Percentiles rank a stretch among this genome's conserved stretches.
These are phyloP conservation scores for Corrigiola litoralis DNA, from an alignment of 179 eudicot genomes.

Conservation along the genomic window DNA sequence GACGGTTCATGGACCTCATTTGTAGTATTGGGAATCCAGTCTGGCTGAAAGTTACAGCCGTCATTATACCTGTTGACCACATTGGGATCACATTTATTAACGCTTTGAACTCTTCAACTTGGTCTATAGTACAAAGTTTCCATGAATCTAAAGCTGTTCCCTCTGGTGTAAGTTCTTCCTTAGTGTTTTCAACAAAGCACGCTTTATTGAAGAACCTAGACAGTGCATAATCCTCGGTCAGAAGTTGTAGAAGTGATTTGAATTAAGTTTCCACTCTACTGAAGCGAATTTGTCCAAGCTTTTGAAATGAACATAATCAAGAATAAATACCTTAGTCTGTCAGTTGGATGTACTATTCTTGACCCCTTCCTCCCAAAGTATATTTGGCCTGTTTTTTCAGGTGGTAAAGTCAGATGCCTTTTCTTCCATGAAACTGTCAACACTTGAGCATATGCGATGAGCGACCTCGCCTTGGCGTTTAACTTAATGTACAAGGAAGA, in stretches of 20 bases:
- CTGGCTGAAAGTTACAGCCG: conserved; percentile 25
- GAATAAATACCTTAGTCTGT: conserved; percentile 11
- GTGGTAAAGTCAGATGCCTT: conserved; percentile 17
- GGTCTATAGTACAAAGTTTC: conserved; percentile 48
- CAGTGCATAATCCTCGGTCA: background rate
- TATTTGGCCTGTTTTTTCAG: background rate
- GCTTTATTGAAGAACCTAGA: conserved; percentile 65
- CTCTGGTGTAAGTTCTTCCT: conserved; percentile 25
- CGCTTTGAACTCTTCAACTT: conserved; percentile 62
- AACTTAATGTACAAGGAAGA: conserved; percentile 43
- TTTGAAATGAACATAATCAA: background rate
- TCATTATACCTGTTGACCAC: conserved; percentile 52
- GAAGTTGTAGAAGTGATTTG: too few species aligned
- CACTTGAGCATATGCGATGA: conserved; percentile 43
- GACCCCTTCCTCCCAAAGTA: conserved; percentile 37
- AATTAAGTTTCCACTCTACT: too few species aligned
- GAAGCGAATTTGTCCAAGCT: too few species aligned
- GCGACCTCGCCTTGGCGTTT: conserved; percentile 33
- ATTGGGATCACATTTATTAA: conserved; percentile 50
- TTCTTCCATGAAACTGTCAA: conserved; percentile 41
- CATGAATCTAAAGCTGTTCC: conserved; percentile 35
- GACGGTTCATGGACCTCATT: conserved; percentile 48
- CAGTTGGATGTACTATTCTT: conserved; percentile 11
- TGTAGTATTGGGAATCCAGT: conserved; percentile 30
- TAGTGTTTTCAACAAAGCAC: conserved; percentile 34